Percentiles rank a stretch among this genome's conserved stretches.
These are phyloP conservation scores for Lipomyces yamadae DNA, from an alignment of 805 yeast species.

Conservation along the genomic window DNA sequence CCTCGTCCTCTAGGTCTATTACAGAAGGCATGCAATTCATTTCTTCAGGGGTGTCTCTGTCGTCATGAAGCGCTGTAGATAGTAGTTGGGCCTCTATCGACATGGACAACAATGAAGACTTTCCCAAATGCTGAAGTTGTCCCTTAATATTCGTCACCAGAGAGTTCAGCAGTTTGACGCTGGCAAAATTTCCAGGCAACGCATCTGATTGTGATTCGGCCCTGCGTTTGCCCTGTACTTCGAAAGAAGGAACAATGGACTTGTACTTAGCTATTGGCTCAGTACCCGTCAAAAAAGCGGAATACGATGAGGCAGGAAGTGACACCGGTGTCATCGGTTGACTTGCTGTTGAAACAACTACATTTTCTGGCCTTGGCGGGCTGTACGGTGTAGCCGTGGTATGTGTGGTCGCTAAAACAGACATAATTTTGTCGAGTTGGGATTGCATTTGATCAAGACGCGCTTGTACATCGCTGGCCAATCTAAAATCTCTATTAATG, in stretches of 20 bases:
- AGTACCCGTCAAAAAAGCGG: not conserved
- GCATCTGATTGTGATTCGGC: not conserved
- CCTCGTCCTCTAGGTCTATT: not conserved
- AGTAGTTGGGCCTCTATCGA: constrained; percentile 27
- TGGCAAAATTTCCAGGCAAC: not conserved
- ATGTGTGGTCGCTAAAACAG: not conserved
- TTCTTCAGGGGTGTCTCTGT: not conserved
- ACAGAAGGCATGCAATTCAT: not conserved
- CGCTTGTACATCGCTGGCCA: not conserved
- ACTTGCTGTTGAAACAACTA: not conserved
- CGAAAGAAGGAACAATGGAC: not conserved
- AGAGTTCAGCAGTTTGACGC: constrained; percentile 11
- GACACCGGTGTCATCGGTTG: not conserved
- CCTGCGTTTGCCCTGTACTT: not conserved
- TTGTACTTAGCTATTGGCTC: not conserved
- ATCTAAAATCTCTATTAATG: not conserved
- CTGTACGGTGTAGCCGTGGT: not conserved
- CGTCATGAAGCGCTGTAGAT: constrained; percentile 14
- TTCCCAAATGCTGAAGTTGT: constrained; percentile 25
- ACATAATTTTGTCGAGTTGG: constrained; percentile 22
- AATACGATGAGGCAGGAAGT: too few relatives aligned
- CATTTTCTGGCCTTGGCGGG: not conserved
- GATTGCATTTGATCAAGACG: constrained; percentile 29
- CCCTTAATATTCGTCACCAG: constrained; percentile 21
- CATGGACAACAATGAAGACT: constrained; percentile 31